phyloP scores from a whole-genome alignment of 2,329 filamentous ascomycete species.

The Samsoniella hepiali region DNA sequence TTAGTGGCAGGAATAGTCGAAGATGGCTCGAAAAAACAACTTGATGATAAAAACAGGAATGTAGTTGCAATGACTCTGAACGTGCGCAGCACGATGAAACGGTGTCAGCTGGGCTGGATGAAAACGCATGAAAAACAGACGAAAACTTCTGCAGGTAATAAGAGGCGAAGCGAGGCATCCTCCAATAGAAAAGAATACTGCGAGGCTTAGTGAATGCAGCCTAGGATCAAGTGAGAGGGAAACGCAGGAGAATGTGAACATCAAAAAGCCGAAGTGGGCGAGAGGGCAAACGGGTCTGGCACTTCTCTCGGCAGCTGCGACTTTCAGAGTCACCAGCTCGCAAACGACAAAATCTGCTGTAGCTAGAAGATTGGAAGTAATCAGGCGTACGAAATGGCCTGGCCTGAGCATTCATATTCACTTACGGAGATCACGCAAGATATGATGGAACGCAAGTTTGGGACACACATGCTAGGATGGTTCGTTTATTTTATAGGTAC shows the following conservation, averaged over 20 bases:
- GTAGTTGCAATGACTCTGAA: background rate
- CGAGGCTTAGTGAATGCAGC: slow-evolving; percentile 5
- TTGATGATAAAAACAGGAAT: background rate
- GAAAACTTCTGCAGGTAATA: background rate
- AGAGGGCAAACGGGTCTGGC: slow-evolving; percentile 6
- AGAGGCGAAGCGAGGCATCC: background rate
- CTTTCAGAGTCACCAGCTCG: background rate
- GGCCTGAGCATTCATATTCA: background rate
- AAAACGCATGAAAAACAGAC: background rate
- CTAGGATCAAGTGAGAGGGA: background rate
- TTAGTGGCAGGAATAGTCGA: background rate
- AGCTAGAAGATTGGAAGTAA: background rate
- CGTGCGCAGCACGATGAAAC: background rate
- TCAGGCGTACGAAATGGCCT: background rate
- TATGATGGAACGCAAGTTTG: background rate
- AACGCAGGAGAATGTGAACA: slow-evolving; percentile 17
- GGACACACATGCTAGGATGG: background rate
- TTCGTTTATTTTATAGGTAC: slow-evolving; percentile 1
- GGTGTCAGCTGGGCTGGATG: background rate
- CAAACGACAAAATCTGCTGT: background rate
- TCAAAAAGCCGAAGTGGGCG: background rate
- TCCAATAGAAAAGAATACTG: background rate
- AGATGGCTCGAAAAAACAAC: background rate
- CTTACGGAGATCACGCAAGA: background rate
- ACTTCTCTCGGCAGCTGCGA: background rate